A percentile compares a stretch with the other conserved stretches of the same genome.
Evolutionary conservation across 768 basidiomycete species (phyloP).

Genomic region (Cantharellus anzutake): DNA sequence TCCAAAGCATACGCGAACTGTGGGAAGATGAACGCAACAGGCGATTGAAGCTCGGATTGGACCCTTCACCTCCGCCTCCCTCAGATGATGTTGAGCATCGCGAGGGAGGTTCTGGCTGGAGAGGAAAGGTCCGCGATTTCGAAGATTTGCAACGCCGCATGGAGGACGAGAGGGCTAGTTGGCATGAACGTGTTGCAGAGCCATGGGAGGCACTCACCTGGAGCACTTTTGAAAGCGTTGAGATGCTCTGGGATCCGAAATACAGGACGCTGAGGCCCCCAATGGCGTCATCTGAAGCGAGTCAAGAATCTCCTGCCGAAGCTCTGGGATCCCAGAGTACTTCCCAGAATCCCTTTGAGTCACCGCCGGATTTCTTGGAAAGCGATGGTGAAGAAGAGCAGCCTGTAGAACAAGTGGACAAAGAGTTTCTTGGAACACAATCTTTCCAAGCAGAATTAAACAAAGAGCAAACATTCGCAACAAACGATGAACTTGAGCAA

Average conservation of each 20-base stretch:
- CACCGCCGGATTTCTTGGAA: not conserved
- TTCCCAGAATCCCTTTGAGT: not conserved
- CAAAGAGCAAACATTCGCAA: not conserved
- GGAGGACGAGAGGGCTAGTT: constrained; percentile 19
- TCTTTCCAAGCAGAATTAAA: not conserved
- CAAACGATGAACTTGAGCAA: not conserved
- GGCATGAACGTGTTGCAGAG: constrained; percentile 12
- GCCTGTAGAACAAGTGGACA: not conserved
- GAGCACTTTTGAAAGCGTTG: constrained; percentile 80
- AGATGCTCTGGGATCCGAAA: constrained; percentile 61
- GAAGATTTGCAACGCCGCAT: constrained; percentile 50
- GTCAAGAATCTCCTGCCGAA: not conserved
- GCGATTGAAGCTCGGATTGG: constrained; percentile 42
- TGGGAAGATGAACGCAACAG: constrained; percentile 92
- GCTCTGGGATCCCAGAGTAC: not conserved
- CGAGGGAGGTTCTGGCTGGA: constrained; percentile 51
- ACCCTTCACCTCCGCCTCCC: constrained; percentile 56
- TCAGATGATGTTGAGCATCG: constrained; percentile 26
- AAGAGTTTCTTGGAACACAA: not conserved
- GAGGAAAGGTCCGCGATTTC: constrained; percentile 42
- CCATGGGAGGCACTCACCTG: constrained; percentile 60
- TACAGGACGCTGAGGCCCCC: constrained; percentile 16
- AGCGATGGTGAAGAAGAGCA: not conserved
- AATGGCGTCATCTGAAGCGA: not conserved
- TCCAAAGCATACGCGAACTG: constrained; percentile 76